phyloP scores from a whole-genome alignment of 192 early-diverging fungal genomes.

The Rhizophagus clarus region DNA sequence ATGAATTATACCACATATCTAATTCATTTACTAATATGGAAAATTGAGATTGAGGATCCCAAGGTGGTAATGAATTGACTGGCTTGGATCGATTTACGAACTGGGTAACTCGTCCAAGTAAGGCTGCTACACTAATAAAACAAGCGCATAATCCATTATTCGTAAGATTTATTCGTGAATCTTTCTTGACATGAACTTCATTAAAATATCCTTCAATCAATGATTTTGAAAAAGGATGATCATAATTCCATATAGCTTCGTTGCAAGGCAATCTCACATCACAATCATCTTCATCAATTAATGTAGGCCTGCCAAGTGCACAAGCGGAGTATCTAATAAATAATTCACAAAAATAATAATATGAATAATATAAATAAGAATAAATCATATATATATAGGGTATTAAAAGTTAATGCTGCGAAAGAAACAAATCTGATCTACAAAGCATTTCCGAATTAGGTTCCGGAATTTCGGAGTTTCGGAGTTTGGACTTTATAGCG shows the following conservation, averaged over 20 bases:
- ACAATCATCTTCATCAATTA: slow-evolving; percentile 51
- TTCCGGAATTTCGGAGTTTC: too few relatives aligned
- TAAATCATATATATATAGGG: too few relatives aligned
- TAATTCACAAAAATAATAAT: too few relatives aligned
- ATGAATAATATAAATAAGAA: too few relatives aligned
- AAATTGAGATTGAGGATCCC: slow-evolving; percentile 50
- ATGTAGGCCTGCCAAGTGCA: slow-evolving; percentile 47
- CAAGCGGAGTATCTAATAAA: slow-evolving; percentile 38
- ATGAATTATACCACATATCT: slow-evolving; percentile 41
- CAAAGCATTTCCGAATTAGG: too few relatives aligned
- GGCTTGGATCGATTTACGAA: slow-evolving; percentile 50
- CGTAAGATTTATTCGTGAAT: neutral
- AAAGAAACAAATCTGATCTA: too few relatives aligned
- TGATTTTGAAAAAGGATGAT: slow-evolving; percentile 32
- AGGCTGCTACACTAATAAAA: slow-evolving; percentile 41
- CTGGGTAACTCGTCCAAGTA: slow-evolving; percentile 48
- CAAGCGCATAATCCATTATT: slow-evolving; percentile 40
- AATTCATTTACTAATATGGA: slow-evolving; percentile 40
- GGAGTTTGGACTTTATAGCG: too few relatives aligned
- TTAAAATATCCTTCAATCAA: slow-evolving; percentile 28
- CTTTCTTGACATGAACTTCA: slow-evolving; percentile 7
- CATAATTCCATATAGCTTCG: slow-evolving; percentile 49
- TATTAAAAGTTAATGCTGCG: too few relatives aligned
- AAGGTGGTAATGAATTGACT: slow-evolving; percentile 37
- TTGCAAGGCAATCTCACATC: slow-evolving; percentile 52